A percentile compares a stretch with the other conserved stretches of the same genome.
These are phyloP conservation scores for Dendrobium officinale DNA, from an alignment of 106 monocot species.

Conservation along the genomic window DNA sequence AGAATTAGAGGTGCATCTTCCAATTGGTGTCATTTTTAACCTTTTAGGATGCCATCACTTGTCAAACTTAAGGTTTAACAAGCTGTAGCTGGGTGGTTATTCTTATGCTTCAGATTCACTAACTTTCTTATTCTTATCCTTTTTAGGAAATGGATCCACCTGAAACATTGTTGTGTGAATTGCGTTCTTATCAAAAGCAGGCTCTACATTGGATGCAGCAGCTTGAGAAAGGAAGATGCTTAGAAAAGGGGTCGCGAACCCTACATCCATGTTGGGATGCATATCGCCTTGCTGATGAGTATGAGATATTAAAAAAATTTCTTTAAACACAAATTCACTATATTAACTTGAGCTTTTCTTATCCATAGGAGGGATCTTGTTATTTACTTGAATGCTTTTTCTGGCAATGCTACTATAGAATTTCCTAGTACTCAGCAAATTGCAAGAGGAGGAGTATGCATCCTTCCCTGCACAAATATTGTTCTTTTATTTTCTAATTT, in stretches of 20 bases:
- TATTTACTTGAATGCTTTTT: constrained; percentile 83
- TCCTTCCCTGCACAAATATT: neutral
- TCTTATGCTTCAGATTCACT: neutral
- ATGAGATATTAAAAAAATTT: constrained; percentile 12
- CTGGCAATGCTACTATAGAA: constrained; percentile 75
- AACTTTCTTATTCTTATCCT: neutral
- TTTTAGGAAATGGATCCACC: constrained; percentile 71
- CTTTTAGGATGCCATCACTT: neutral
- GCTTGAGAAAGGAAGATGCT: constrained; percentile 63
- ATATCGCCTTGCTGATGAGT: constrained; percentile 74
- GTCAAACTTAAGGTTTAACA: neutral
- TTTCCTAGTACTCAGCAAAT: constrained; percentile 87
- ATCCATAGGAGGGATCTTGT: constrained; percentile 53
- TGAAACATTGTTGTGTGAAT: constrained; percentile 54
- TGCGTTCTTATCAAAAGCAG: constrained; percentile 90
- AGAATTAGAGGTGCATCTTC: constrained; percentile 48
- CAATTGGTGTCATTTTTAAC: neutral
- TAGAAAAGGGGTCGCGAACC: constrained; percentile 52
- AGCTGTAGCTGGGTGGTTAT: neutral
- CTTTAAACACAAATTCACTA: neutral
- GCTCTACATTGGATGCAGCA: constrained; percentile 92
- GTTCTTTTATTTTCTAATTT: neutral
- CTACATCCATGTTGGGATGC: constrained; percentile 96
- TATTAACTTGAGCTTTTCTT: constrained; percentile 5
- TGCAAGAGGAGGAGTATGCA: constrained; percentile 79